These are phyloP conservation scores for Aurantiochytrium sp. DNA, from an alignment of 108 stramenopile species.

Conservation along the genomic window DNA sequence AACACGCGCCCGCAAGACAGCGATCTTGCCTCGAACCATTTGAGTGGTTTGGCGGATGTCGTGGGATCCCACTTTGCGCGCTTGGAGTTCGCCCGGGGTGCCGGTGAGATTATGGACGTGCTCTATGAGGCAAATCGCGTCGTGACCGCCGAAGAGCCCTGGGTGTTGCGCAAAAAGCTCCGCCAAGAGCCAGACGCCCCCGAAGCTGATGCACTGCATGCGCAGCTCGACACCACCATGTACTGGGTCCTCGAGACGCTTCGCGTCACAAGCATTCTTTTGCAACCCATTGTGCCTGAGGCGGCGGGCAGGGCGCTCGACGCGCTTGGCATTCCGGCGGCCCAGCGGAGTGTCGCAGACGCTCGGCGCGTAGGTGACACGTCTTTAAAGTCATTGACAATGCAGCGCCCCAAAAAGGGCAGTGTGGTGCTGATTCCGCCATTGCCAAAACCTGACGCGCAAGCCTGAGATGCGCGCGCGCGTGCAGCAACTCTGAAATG, in stretches of 20 bases:
- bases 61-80: slow-evolving; percentile 29
- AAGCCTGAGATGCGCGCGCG: no score
- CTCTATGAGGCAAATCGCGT: slow-evolving; percentile 81
- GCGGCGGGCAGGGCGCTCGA: slow-evolving; percentile 74
- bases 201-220: not conserved
- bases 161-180: slow-evolving; percentile 55
- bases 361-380: not conserved
- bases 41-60: slow-evolving; percentile 44
- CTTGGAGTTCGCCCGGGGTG: not conserved
- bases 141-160: slow-evolving; percentile 80
- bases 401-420: not conserved
- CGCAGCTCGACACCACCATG: slow-evolving; percentile 50
- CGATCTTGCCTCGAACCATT: slow-evolving; percentile 35
- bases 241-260: slow-evolving; percentile 82
- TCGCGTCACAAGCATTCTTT: slow-evolving; percentile 68
- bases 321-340: slow-evolving; percentile 65
- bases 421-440: not conserved
- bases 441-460: not conserved
- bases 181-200: slow-evolving; percentile 71
- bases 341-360: slow-evolving; percentile 30
- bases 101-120: slow-evolving; percentile 47
- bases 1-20: slow-evolving; percentile 64
- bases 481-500: no score
- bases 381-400: not conserved
- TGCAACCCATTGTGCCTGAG: slow-evolving; percentile 83